Conservation (phyloP, 139 green algal species). For the Coelastrella sp. region DNA sequence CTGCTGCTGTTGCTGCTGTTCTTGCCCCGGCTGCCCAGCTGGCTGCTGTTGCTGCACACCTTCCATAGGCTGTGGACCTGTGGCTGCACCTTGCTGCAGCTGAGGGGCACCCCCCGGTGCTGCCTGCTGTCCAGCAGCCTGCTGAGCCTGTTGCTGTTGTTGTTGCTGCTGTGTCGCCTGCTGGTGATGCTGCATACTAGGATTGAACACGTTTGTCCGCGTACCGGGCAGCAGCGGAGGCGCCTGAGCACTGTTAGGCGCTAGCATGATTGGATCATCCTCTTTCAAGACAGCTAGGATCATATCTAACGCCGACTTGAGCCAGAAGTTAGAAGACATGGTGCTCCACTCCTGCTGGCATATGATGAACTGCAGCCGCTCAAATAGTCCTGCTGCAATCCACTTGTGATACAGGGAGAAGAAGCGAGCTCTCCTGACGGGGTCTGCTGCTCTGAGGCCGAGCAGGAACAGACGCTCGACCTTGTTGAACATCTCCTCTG, state of each 20-base stretch:
- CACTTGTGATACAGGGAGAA: constrained; percentile 90
- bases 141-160: constrained; percentile 15
- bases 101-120: background rate
- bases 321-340: constrained; percentile 89
- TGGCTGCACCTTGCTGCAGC: constrained; percentile 9
- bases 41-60: background rate
- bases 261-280: constrained; percentile 90
- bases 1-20: constrained; percentile 2
- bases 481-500: constrained; percentile 84
- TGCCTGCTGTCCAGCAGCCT: background rate
- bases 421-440: constrained; percentile 83
- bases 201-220: constrained; percentile 45
- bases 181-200: constrained; percentile 17
- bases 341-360: constrained; percentile 43
- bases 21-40: background rate
- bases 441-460: constrained; percentile 85
- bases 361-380: constrained; percentile 95
- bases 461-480: constrained; percentile 93
- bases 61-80: background rate
- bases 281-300: constrained; percentile 89
- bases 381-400: constrained; percentile 83
- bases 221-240: constrained; percentile 64
- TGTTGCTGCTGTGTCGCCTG: constrained; percentile 1
- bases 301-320: constrained; percentile 96
- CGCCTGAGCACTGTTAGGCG: constrained; percentile 92